Evolutionary conservation across 495 filamentous ascomycete species (phyloP).

Genomic region (Aspergillus mulundensis): DNA sequence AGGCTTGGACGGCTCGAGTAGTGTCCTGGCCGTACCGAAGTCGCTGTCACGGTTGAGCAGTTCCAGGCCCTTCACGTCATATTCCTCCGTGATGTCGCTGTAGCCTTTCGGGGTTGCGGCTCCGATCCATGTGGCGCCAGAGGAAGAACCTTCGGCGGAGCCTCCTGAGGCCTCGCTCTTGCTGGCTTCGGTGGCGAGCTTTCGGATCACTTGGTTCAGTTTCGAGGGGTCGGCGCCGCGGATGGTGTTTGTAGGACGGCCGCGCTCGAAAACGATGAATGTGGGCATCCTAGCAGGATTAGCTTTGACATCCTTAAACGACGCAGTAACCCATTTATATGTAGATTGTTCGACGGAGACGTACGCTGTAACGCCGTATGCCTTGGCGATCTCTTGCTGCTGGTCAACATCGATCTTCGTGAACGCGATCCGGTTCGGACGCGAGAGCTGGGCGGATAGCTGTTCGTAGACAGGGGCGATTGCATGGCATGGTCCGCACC

Average conservation of each 20-base stretch:
- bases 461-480: conserved; percentile 83
- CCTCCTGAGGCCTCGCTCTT: conserved; percentile 47
- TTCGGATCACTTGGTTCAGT: conserved; percentile 65
- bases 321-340: not conserved
- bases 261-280: conserved; percentile 84
- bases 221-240: conserved; percentile 67
- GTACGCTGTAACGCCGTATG: conserved; percentile 69
- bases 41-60: conserved; percentile 78
- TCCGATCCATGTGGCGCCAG: conserved; percentile 64
- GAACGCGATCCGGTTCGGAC: conserved; percentile 71
- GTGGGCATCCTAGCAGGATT: conserved; percentile 59
- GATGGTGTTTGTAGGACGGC: conserved; percentile 61
- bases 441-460: conserved; percentile 66
- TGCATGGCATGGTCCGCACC: conserved; percentile 79
- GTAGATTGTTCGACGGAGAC: conserved; percentile 22
- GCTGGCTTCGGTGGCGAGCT: conserved; percentile 67
- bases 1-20: conserved; percentile 71
- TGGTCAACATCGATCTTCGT: conserved; percentile 80
- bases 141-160: conserved; percentile 26
- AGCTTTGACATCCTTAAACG: not conserved
- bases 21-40: conserved; percentile 60
- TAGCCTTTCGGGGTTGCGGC: conserved; percentile 75
- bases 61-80: conserved; percentile 76
- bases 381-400: conserved; percentile 66
- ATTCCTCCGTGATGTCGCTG: conserved; percentile 73